Percentiles rank a stretch among this genome's conserved stretches.
phyloP scores from a whole-genome alignment of 441 rosid species.

The Cnidoscolus chayamansa region DNA sequence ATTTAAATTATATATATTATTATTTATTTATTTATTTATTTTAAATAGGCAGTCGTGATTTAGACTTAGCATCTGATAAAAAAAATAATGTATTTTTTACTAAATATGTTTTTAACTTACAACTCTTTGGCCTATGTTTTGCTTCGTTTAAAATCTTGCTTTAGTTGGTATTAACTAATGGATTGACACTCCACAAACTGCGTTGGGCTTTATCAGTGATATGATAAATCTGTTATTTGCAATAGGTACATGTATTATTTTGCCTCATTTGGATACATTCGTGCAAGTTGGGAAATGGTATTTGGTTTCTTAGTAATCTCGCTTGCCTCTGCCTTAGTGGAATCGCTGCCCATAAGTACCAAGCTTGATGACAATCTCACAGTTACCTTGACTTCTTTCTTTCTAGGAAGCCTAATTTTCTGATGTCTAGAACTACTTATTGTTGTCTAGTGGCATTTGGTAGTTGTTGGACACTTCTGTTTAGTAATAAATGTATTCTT shows the following conservation, averaged over 20 bases:
- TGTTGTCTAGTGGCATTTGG: neutral
- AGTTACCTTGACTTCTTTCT: slow-evolving; percentile 55
- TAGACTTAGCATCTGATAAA: no score
- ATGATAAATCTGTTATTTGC: slow-evolving; percentile 13
- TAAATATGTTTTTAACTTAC: no score
- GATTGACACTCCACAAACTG: neutral
- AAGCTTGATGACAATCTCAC: slow-evolving; percentile 88
- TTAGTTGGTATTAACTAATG: neutral
- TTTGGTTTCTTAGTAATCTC: slow-evolving; percentile 61
- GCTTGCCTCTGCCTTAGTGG: slow-evolving; percentile 63
- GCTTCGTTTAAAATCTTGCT: neutral
- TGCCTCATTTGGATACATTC: slow-evolving; percentile 58
- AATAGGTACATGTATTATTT: slow-evolving; percentile 70
- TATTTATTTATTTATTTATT: no score
- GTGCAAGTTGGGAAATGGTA: slow-evolving; percentile 46
- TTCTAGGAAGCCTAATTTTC: slow-evolving; percentile 56
- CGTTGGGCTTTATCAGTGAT: slow-evolving; percentile 5
- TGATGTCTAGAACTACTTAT: slow-evolving; percentile 14
- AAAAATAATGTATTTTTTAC: no score
- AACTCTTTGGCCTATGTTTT: no score
- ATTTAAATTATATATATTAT: no score
- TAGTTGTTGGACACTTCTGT: neutral
- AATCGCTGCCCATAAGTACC: slow-evolving; percentile 81
- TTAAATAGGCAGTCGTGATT: no score
- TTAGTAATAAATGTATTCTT: neutral